Evolutionary conservation across 495 filamentous ascomycete genomes (phyloP).

Genomic region (Aspergillus nidulans): DNA sequence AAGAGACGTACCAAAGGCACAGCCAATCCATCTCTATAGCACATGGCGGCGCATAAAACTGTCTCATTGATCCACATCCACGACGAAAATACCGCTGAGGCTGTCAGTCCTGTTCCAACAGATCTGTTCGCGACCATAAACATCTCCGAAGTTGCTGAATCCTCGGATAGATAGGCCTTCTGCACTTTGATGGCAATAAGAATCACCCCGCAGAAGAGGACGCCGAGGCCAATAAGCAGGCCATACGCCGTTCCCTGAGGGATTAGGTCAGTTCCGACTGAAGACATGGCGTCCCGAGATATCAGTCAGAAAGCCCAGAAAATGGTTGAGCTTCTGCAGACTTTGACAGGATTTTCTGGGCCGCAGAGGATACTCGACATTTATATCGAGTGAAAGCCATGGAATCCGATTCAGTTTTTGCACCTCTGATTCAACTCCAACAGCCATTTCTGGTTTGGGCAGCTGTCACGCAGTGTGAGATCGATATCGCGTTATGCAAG

Average conservation of each 20-base stretch:
- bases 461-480: conserved; percentile 27
- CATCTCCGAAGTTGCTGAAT: conserved; percentile 47
- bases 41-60: conserved; percentile 34
- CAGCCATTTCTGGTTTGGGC: not conserved
- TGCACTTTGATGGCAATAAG: conserved; percentile 38
- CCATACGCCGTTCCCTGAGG: conserved; percentile 43
- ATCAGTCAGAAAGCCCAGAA: not conserved
- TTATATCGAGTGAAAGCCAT: not conserved
- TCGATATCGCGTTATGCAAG: conserved; percentile 27
- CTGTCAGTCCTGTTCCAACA: conserved; percentile 46
- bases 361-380: not conserved
- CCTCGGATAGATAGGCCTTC: conserved; percentile 39
- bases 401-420: not conserved
- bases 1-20: conserved; percentile 27
- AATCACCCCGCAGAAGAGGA: conserved; percentile 41
- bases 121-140: conserved; percentile 50
- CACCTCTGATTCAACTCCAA: conserved; percentile 1
- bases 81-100: conserved; percentile 44
- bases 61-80: conserved; percentile 51
- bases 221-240: conserved; percentile 38
- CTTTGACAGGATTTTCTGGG: not conserved
- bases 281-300: not conserved
- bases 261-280: conserved; percentile 19
- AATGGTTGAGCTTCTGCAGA: not conserved
- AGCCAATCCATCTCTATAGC: conserved; percentile 36